A percentile compares a stretch with the other conserved stretches of the same genome.
Evolutionary conservation across 306 rosid genomes (phyloP).

Genomic region (Prosopis cineraria): DNA sequence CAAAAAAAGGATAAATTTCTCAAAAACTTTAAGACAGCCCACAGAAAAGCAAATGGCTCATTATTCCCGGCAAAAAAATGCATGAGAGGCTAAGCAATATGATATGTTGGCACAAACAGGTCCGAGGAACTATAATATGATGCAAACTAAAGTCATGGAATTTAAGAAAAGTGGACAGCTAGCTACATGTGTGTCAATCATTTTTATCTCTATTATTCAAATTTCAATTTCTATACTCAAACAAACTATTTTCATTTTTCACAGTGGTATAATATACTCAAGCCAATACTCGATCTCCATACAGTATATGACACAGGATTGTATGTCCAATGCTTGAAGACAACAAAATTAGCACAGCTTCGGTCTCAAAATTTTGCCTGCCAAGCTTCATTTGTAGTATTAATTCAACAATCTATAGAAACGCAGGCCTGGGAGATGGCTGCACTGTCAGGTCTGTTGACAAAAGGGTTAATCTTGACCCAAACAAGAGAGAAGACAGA

Average conservation of each 20-base stretch:
- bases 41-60: neutral
- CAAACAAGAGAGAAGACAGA: conserved; percentile 94
- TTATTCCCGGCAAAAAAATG: neutral
- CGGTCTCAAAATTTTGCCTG: conserved; percentile 35
- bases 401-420: conserved; percentile 79
- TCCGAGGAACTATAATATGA: neutral
- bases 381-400: conserved; percentile 18
- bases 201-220: conserved; percentile 14
- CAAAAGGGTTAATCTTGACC: conserved; percentile 91
- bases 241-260: conserved; percentile 38
- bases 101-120: neutral
- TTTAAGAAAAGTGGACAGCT: neutral
- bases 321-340: conserved; percentile 13
- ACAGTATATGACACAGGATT: conserved; percentile 9
- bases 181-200: neutral
- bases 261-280: conserved; percentile 28
- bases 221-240: conserved; percentile 22
- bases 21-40: neutral
- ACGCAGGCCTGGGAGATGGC: conserved; percentile 61
- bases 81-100: conserved; percentile 3
- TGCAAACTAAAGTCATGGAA: neutral
- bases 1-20: neutral
- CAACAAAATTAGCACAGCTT: neutral
- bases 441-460: conserved; percentile 61
- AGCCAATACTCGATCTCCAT: conserved; percentile 19